Percentiles rank a stretch among this genome's conserved stretches.
Evolutionary conservation across 2,329 filamentous ascomycete species (phyloP).

Genomic region (Ascochyta pisi): DNA sequence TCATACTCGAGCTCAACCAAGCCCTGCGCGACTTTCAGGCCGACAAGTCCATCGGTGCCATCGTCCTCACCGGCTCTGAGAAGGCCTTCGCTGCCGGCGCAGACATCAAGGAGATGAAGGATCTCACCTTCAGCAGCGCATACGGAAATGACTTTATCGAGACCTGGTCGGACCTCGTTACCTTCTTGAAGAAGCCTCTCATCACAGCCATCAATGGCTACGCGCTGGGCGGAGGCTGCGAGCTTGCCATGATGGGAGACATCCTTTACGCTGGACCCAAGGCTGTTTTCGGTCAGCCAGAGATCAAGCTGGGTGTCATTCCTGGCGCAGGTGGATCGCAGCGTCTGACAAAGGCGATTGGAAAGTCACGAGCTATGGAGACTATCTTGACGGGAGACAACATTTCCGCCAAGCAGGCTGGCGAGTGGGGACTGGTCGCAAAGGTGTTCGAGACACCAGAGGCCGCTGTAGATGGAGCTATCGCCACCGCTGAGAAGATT

Average conservation of each 20-base stretch:
- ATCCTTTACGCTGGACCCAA: slow-evolving; percentile 86
- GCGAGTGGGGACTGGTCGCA: slow-evolving; percentile 88
- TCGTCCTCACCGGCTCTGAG: slow-evolving; percentile 82
- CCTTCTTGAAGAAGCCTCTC: slow-evolving; percentile 87
- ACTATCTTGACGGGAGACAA: slow-evolving; percentile 61
- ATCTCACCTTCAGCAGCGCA: slow-evolving; percentile 84
- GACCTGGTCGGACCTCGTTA: slow-evolving; percentile 86
- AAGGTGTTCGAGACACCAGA: slow-evolving; percentile 81
- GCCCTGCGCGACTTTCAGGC: slow-evolving; percentile 47
- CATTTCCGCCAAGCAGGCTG: slow-evolving; percentile 84
- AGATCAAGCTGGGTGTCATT: slow-evolving; percentile 93
- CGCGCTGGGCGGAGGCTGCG: slow-evolving; percentile 92
- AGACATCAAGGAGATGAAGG: slow-evolving; percentile 99
- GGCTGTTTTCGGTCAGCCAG: slow-evolving; percentile 94
- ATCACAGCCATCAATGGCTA: slow-evolving; percentile 95
- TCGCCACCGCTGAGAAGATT: slow-evolving; percentile 88
- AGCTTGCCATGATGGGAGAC: slow-evolving; percentile 97
- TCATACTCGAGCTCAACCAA: slow-evolving; percentile 79
- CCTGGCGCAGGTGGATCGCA: slow-evolving; percentile 93
- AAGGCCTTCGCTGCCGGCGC: slow-evolving; percentile 83
- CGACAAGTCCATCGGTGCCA: slow-evolving; percentile 41
- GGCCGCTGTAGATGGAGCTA: slow-evolving; percentile 78
- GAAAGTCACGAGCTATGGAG: slow-evolving; percentile 56
- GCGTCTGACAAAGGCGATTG: slow-evolving; percentile 74
- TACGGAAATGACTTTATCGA: slow-evolving; percentile 95